phyloP scores from a whole-genome alignment of 352 stramenopile species.

The Globisporangium echinulatum region DNA sequence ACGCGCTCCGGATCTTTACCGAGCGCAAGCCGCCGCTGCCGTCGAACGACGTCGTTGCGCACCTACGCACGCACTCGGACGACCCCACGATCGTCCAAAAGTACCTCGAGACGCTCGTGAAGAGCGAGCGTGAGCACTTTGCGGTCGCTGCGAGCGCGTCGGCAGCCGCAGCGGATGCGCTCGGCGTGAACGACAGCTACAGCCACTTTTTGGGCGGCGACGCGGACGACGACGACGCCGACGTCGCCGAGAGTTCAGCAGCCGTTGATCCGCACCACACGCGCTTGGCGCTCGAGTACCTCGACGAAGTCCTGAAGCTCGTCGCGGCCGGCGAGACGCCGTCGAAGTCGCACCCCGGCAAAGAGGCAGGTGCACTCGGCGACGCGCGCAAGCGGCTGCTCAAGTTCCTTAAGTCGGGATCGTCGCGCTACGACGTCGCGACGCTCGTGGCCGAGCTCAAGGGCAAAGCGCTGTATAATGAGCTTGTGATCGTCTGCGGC shows the following conservation, averaged over 20 bases:
- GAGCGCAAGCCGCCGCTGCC: slow-evolving; percentile 55
- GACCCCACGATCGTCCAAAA: slow-evolving; percentile 69
- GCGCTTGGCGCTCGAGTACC: slow-evolving; percentile 77
- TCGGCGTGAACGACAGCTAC: slow-evolving; percentile 75
- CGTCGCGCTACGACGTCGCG: slow-evolving; percentile 71
- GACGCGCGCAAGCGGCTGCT: slow-evolving; percentile 74
- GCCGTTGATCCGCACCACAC: slow-evolving; percentile 76
- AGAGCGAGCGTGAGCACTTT: slow-evolving; percentile 33
- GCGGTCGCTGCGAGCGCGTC: slow-evolving; percentile 7
- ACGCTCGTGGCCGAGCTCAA: slow-evolving; percentile 76
- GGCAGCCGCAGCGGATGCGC: slow-evolving; percentile 12
- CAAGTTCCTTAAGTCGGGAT: slow-evolving; percentile 72
- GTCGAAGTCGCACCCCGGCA: slow-evolving; percentile 78
- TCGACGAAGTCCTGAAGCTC: slow-evolving; percentile 77
- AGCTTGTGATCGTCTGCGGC: slow-evolving; percentile 82
- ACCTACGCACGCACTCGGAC: slow-evolving; percentile 69
- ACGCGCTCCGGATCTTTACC: slow-evolving; percentile 80
- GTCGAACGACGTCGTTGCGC: slow-evolving; percentile 74
- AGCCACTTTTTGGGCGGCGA: slow-evolving; percentile 72
- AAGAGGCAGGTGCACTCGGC: slow-evolving; percentile 61
- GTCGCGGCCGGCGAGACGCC: slow-evolving; percentile 60
- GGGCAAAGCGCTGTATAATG: slow-evolving; percentile 66
- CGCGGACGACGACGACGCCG: slow-evolving; percentile 45
- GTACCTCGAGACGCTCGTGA: slow-evolving; percentile 79
- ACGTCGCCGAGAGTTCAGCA: slow-evolving; percentile 12